phyloP scores from a whole-genome alignment of 1,284 basidiomycete species.

The Wolfiporia cocos region DNA sequence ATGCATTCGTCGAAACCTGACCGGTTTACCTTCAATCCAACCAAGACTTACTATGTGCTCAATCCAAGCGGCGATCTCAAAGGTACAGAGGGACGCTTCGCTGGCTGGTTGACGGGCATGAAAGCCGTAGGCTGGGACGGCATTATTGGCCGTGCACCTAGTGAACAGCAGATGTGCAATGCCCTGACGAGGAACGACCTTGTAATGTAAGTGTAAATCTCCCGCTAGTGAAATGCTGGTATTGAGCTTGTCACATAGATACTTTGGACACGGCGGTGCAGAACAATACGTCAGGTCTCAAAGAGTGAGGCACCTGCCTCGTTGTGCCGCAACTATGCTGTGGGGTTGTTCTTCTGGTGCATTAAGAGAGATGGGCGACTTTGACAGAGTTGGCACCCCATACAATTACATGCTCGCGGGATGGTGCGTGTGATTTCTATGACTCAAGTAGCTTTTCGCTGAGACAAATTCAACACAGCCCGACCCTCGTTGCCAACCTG shows the following conservation, averaged over 20 bases:
- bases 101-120: conserved; percentile 70
- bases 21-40: conserved; percentile 53
- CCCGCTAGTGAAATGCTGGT: conserved; percentile 14
- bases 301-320: conserved; percentile 73
- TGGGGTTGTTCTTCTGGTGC: conserved; percentile 98
- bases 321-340: conserved; percentile 92
- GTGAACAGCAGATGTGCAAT: conserved; percentile 74
- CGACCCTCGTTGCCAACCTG: conserved; percentile 88
- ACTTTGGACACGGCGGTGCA: conserved; percentile 95
- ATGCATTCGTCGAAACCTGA: conserved; percentile 26
- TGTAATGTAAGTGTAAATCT: conserved; percentile 63
- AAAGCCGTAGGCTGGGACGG: conserved; percentile 78
- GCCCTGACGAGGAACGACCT: conserved; percentile 73
- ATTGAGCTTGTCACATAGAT: conserved; percentile 42
- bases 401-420: conserved; percentile 95
- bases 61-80: conserved; percentile 91
- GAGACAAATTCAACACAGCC: conserved; percentile 40
- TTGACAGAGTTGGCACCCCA: conserved; percentile 88
- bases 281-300: conserved; percentile 92
- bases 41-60: conserved; percentile 78
- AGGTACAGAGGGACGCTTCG: conserved; percentile 81
- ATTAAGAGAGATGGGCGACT: conserved; percentile 87
- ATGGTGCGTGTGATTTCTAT: conserved; percentile 56
- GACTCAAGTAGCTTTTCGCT: background rate
- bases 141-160: conserved; percentile 69